Base-by-base conservation (phyloP, 345 rosid species). In the Triadica sebifera region DNA sequence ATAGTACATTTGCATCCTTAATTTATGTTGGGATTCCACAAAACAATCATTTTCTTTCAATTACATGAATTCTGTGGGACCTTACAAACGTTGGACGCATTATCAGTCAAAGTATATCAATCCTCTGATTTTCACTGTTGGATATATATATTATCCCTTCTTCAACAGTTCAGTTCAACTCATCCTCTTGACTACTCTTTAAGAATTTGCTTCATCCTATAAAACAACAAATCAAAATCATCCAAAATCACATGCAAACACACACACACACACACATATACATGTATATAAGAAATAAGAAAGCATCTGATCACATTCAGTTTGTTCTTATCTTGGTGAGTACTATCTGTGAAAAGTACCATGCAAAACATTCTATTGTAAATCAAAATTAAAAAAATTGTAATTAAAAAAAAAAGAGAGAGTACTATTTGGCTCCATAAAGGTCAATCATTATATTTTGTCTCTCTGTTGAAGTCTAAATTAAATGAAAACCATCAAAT, bases 81-180 rank as follows among this genome's bases (percentile, higher is more conserved):
- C 20, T 38, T 15, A 56, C 8, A 20, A 29, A 15, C 19, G 38
- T 1, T 65, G 71, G 72, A 74, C 24, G 39, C 49, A 39, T 13
- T 8, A 45, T 38, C 46, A 60, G 73, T 51, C 73, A 49, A 75
- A 60, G 56, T 52, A 68, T 19, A 25, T 41, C 50, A 58, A 51
- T 75, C 60, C 68, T 47, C 49, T 68, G 73, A 67, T 75, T 39
- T 75, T 68, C 68, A 68, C 78, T 68, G 68, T 68, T 67, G 5
- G 50, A 45, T 45, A 29, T 1, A 29, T 29, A 29, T 29, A 20
- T 47, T 1, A 20, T 5, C 19, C n/a, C 34, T 29, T 29, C 34
- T 29, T 29, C 34, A 29, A 29, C n/a, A n/a, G n/a, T n/a, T n/a
- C n/a, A n/a, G n/a, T 65, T 13, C 43, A 22, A 12, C 12, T 41